Percentiles rank a stretch among this genome's conserved stretches.
Conservation (phyloP, 257 asterid genomes). For the Fraxinus americana region DNA sequence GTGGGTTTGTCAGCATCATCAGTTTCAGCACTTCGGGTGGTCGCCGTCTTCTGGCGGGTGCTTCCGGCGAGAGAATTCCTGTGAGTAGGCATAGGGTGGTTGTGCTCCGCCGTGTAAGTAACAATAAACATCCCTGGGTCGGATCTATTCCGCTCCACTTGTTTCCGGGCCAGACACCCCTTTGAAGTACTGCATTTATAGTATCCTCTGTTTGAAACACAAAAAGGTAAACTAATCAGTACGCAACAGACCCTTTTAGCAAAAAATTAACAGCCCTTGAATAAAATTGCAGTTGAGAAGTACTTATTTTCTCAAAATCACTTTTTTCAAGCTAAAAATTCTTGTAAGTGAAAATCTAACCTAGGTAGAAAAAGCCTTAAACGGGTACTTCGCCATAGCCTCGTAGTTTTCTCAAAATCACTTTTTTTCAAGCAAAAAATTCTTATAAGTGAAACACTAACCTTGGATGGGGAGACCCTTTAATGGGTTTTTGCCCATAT, state of each 20-base stretch:
- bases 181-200: conserved; percentile 64
- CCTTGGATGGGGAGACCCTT: conserved; percentile 51
- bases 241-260: neutral
- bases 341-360: neutral
- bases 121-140: conserved; percentile 61
- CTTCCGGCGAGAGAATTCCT: conserved; percentile 64
- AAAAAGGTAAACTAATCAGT: neutral
- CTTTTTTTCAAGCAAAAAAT: neutral
- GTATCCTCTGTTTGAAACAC: conserved; percentile 44
- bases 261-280: neutral
- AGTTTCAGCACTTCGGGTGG: conserved; percentile 3
- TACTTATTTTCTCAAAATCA: neutral
- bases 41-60: conserved; percentile 39
- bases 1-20: conserved; percentile 31
- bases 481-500: conserved; percentile 50
- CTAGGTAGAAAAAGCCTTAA: neutral
- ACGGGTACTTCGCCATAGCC: no score
- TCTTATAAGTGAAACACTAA: neutral
- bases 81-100: conserved; percentile 55
- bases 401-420: neutral
- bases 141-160: conserved; percentile 62
- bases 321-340: neutral
- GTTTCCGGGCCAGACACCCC: conserved; percentile 66
- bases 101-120: conserved; percentile 71
- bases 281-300: neutral